A percentile compares a stretch with the other conserved stretches of the same genome.
Conservation (phyloP, 2,329 filamentous ascomycete species). For the Paracoccidioides lutzii region DNA sequence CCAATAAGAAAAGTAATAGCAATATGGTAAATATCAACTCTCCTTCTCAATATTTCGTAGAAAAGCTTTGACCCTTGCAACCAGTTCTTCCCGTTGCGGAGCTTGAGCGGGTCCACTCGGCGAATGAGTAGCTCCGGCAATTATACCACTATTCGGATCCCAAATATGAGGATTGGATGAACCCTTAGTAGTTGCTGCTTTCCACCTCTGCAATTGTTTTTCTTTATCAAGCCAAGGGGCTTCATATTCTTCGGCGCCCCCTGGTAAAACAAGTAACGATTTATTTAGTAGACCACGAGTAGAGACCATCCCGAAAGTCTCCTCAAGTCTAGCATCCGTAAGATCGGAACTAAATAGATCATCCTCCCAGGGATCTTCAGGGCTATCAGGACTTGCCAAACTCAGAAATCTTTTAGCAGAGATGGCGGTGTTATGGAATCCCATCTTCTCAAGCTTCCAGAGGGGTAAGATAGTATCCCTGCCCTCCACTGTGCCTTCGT, state of each 20-base stretch:
- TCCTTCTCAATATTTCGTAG: constrained; percentile 17
- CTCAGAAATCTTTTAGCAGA: constrained; percentile 48
- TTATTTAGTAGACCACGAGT: constrained; percentile 25
- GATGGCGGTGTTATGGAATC: constrained; percentile 32
- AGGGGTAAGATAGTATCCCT: constrained; percentile 23
- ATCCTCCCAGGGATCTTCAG: constrained; percentile 54
- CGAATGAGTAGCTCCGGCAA: constrained; percentile 38
- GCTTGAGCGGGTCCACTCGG: constrained; percentile 37
- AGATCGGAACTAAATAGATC: constrained; percentile 81
- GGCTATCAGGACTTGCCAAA: constrained; percentile 40
- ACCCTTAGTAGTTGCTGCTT: constrained; percentile 25
- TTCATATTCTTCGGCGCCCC: constrained; percentile 35
- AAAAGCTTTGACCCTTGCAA: constrained; percentile 24
- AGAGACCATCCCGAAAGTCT: constrained; percentile 49
- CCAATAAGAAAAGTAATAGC: not conserved
- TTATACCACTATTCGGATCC: constrained; percentile 37
- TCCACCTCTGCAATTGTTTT: constrained; percentile 32
- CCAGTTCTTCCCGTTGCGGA: constrained; percentile 23
- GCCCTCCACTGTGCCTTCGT: constrained; percentile 11
- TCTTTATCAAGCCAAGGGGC: constrained; percentile 35
- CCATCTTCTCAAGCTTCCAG: constrained; percentile 21
- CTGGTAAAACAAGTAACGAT: constrained; percentile 33
- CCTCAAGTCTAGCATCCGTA: constrained; percentile 41
- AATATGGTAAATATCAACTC: not conserved
- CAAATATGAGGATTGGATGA: constrained; percentile 27